Evolutionary conservation across 192 early-diverging fungal genomes (phyloP).

Genomic region (Gigaspora rosea): DNA sequence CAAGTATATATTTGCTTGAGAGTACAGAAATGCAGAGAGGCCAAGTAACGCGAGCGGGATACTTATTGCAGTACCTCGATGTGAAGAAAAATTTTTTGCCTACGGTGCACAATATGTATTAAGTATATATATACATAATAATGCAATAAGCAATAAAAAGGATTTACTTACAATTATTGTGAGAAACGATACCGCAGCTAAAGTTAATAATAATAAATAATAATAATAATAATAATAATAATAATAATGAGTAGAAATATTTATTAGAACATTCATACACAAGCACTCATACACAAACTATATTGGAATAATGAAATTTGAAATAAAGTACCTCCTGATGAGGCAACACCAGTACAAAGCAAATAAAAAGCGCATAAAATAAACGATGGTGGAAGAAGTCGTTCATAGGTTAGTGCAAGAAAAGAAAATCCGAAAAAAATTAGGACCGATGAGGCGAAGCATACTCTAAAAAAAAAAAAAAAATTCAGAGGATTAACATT

Average conservation of each 20-base stretch:
- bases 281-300: background rate
- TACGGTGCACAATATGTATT: background rate
- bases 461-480: background rate
- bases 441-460: background rate
- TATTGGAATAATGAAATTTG: background rate
- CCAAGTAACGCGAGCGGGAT: constrained; percentile 61
- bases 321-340: background rate
- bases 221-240: too few species aligned
- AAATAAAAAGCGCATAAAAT: background rate
- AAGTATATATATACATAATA: background rate
- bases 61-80: constrained; percentile 58
- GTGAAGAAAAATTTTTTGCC: constrained; percentile 27
- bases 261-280: background rate
- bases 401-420: constrained; percentile 4
- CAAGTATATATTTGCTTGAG: constrained; percentile 55
- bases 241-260: too few species aligned
- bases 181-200: too few species aligned
- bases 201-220: too few species aligned
- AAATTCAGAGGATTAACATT: background rate
- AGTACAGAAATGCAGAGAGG: constrained; percentile 66
- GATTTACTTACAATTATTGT: too few species aligned
- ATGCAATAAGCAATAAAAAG: background rate
- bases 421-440: background rate
- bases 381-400: background rate
- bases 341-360: background rate